Conservation (phyloP, 345 rosid genomes). For the Rhizophora mangle region DNA sequence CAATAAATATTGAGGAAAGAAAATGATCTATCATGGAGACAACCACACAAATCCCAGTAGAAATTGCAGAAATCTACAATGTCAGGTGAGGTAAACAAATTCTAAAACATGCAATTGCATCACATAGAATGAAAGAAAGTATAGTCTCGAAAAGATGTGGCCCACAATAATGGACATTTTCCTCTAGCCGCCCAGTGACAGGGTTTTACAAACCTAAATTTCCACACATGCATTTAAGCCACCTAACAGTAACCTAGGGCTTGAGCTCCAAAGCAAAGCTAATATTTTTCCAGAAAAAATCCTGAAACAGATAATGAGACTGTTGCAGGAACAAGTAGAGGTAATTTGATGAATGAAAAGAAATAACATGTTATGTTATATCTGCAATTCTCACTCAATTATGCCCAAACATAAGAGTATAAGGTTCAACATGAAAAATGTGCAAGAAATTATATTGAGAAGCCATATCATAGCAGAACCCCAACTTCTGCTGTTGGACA, state of each 20-base stretch:
- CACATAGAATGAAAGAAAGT: not conserved
- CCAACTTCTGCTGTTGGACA: not conserved
- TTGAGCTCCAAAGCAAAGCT: not conserved
- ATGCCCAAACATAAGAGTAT: not conserved
- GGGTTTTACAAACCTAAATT: no score
- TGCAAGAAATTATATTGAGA: not conserved
- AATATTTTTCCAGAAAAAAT: not conserved
- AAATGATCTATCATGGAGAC: slow-evolving; percentile 1
- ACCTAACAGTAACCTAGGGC: not conserved
- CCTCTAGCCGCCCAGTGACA: not conserved
- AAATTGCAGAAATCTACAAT: not conserved
- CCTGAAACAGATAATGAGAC: not conserved
- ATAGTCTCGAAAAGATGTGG: not conserved
- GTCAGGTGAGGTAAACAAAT: not conserved
- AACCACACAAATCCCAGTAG: not conserved
- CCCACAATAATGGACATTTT: not conserved
- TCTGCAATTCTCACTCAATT: not conserved
- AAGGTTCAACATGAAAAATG: not conserved
- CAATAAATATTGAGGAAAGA: slow-evolving; percentile 4
- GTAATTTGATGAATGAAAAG: not conserved
- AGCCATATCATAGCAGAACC: not conserved
- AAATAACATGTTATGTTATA: not conserved
- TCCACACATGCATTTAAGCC: no score
- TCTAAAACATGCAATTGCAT: not conserved
- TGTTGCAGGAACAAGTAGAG: not conserved